Percentiles rank a stretch among this genome's conserved stretches.
Conservation (phyloP, 345 rosid genomes). For the Arabidopsis arenosa region DNA sequence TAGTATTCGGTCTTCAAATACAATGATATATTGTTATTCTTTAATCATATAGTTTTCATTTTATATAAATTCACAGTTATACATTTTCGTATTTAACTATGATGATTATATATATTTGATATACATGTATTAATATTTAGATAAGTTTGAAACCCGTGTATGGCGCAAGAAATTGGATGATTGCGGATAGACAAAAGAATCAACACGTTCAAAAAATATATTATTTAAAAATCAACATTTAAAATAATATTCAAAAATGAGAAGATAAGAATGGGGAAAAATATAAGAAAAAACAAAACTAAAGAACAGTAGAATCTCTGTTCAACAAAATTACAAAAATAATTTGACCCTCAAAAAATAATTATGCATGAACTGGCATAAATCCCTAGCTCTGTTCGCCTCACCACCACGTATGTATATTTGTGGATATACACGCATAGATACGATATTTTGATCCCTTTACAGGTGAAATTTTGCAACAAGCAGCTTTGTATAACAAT, state of each 20-base stretch:
- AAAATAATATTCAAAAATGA: not conserved
- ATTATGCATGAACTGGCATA: constrained; percentile 17
- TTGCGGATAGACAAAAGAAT: not conserved
- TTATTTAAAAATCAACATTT: not conserved
- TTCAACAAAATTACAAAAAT: constrained; percentile 36
- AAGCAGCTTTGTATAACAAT: constrained; percentile 37
- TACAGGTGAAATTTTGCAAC: constrained; percentile 30
- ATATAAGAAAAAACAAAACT: constrained; percentile 11
- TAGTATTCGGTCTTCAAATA: not conserved
- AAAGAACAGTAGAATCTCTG: constrained; percentile 33
- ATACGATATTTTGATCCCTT: constrained; percentile 28
- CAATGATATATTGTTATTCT: not conserved
- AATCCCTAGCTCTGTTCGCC: constrained; percentile 10
- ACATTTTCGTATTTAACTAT: not conserved
- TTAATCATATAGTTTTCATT: not conserved
- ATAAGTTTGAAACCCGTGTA: not conserved
- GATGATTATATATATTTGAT: not conserved
- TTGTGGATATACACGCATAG: constrained; percentile 3
- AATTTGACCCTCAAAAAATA: constrained; percentile 30
- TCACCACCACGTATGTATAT: constrained; percentile 24
- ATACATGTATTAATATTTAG: not conserved
- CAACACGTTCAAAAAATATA: not conserved
- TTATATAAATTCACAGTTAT: not conserved
- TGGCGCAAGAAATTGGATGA: not conserved
- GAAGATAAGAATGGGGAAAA: constrained; percentile 18